Base-by-base conservation (phyloP, 2,329 filamentous ascomycete species). In the Exophiala sp. region DNA sequence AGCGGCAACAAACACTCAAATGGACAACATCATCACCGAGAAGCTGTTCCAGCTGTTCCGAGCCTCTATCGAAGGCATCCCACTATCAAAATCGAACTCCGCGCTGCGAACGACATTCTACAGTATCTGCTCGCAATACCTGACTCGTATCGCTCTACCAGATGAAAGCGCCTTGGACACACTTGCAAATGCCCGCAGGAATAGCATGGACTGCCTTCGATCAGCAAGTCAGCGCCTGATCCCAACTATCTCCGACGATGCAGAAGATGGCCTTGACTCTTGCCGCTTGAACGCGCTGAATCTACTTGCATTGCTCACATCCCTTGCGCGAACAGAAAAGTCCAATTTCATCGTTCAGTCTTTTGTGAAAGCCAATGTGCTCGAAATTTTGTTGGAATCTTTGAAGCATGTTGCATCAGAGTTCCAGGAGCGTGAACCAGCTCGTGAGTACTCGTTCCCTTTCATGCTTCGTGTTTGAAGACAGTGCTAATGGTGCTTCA, bases 21-120 rank as follows among this genome's bases (percentile, higher is more conserved):
- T 74, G 49, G 78, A 86, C 34, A 89, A 90, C 67, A 78, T 92
- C 21, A 84, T 94, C 33, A 88, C 90, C 66, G 92, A 97, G 68
- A 89, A 94, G 65, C 79, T 97, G 0, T 91, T 91, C 66, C 88
- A 96, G 66, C 81, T 97, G 3, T 96, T 99, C 77, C 88, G 95
- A 59, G 83, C 90, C 36, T 91, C 89, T 58, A 77, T 96, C 11
- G 82, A 86, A 63, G 89, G 90, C 4, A 87, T 95, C 50, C 83
- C 86, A 60, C 85, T 87, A 57, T 86, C 62, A 66, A 80, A 85
- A 1, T 85, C 86, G 3, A 85, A 82, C 49, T 76, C 88, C 12
- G 79, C 84, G 50, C 75, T 99, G 36, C 85, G 94, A 47, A 85
- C 94, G 54, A 81, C 88, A 18, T 92, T 95, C 71, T 99, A 97